phyloP scores from a whole-genome alignment of 495 filamentous ascomycete species.

The Glonium stellatum region DNA sequence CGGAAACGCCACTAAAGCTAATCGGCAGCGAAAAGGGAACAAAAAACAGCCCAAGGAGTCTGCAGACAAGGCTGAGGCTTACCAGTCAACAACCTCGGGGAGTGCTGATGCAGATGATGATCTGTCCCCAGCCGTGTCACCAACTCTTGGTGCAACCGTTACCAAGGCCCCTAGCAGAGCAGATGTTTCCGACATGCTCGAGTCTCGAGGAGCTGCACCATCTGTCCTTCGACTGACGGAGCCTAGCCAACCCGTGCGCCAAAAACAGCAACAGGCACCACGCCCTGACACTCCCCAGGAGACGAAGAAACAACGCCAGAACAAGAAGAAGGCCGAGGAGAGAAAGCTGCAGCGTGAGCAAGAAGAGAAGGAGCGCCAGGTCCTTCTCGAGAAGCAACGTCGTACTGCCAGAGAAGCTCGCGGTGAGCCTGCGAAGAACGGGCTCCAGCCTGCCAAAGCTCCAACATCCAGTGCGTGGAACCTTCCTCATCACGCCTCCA shows the following conservation, averaged over 20 bases:
- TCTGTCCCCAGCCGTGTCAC: constrained; percentile 26
- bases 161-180: constrained; percentile 34
- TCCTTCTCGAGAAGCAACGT: constrained; percentile 69
- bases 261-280: constrained; percentile 58
- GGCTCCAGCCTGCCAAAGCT: constrained; percentile 52
- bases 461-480: constrained; percentile 57
- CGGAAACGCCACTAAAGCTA: neutral
- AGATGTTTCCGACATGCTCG: constrained; percentile 80
- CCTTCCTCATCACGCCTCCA: constrained; percentile 33
- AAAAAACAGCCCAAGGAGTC: constrained; percentile 5
- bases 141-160: constrained; percentile 4
- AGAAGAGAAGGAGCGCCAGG: constrained; percentile 64
- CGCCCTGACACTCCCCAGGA: constrained; percentile 47
- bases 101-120: constrained; percentile 68
- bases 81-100: constrained; percentile 34
- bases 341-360: constrained; percentile 63
- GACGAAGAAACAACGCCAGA: constrained; percentile 88
- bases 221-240: constrained; percentile 70
- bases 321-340: constrained; percentile 71
- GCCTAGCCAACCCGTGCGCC: constrained; percentile 49
- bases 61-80: constrained; percentile 17
- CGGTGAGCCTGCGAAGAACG: constrained; percentile 67
- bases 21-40: neutral
- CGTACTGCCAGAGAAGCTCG: constrained; percentile 71
- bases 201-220: constrained; percentile 57